Evolutionary conservation across 2,329 filamentous ascomycete species (phyloP), one percentile per base, ranked within the genome.

Genomic region (Paecilomyces dactylethromorphus): DNA sequence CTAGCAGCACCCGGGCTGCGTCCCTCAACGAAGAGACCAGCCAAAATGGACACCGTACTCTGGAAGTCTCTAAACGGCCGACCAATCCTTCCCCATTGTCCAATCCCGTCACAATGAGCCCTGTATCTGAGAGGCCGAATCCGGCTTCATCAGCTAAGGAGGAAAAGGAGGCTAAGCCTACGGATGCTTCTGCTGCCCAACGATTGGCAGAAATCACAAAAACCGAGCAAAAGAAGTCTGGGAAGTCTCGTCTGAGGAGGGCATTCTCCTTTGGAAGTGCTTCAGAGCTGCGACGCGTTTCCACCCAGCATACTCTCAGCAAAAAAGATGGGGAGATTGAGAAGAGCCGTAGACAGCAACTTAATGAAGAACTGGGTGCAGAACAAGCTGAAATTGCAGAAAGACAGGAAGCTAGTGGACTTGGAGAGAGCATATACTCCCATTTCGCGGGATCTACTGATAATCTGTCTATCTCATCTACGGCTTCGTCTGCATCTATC

Each of bases 211-310:
- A 92, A n/a, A 82, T 97, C 58, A 93, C 88, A 61, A 89, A 93
- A 65, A 93, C 90, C 70, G 90, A 91, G 57, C 80, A 80, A 29
- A 89, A 85, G 70, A 83, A 87, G 63, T 92, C 91, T 71, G 91
- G 87, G 77, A 97, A 97, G 77, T 90, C 89, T 1, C 84, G 92
- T 64, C 80, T 99, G 60, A 86, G 94, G 58, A 85, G 94, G 66
- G 94, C 94, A 0, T 96, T 99, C 69, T 99, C 94, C 0, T 99
- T 99, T 75, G 92, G 94, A 55, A 97, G 93, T 72, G 91, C 92
- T 50, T 91, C 93, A 8, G 94, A 99, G 71, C 85, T 99, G 54
- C 85, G 89, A 62, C 89, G 89, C 69, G 89, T 87, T 12, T 87
- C 86, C 11, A 86, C 84, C 4, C 83, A 87, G 65, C 87, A 88